Evolutionary conservation across 2,329 filamentous ascomycete species (phyloP), one percentile per base, ranked within the genome.

Genomic region (Trichoderma cornu-damae): DNA sequence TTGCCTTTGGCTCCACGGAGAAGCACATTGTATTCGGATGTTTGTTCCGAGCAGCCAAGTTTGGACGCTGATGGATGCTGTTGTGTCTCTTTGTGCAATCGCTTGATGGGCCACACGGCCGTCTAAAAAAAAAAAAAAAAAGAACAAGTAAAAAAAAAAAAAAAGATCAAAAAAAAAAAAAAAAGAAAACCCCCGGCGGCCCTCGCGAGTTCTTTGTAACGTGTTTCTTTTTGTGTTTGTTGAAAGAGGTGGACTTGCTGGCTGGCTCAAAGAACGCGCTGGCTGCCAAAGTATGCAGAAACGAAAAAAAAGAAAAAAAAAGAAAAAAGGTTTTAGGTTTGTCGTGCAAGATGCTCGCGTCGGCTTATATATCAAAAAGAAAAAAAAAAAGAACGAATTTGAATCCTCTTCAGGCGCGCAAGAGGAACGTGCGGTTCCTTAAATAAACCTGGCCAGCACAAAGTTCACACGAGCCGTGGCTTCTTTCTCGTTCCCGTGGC

Each of bases 1-100:
- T 74, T 38, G 73, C 75, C 28, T 67, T 69, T 55, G 76, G 73
- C 59, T 74, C 70, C 55, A 69, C 61, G 46, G 70, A 66, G 72
- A 82, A 80, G 65, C 79, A 82, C 79, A 82, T 51, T 40, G 48
- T 51, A 9, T 34, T 16, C 3, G 16, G 11, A 20, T 2, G n/a
- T 48, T 5, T 37, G 12, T 7, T 50, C n/a, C n/a, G n/a, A n/a
- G n/a, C n/a, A n/a, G n/a, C n/a, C n/a, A n/a, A n/a, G n/a, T n/a
- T n/a, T n/a, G 9, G 28, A 30, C 28, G 28, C 28, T 3, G 28
- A 30, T 30, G 28, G 40, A 44, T 18, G 16, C 9, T 37, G 47
- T 12, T 49, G 47, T 49, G 22, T 35, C n/a, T 30, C 46, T 37
- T 35, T 48, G 30, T 35, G 46, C 40, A 7, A 24, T 24, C 20